phyloP scores from a whole-genome alignment of 345 rosid genomes.

The Acer yangbiense region DNA sequence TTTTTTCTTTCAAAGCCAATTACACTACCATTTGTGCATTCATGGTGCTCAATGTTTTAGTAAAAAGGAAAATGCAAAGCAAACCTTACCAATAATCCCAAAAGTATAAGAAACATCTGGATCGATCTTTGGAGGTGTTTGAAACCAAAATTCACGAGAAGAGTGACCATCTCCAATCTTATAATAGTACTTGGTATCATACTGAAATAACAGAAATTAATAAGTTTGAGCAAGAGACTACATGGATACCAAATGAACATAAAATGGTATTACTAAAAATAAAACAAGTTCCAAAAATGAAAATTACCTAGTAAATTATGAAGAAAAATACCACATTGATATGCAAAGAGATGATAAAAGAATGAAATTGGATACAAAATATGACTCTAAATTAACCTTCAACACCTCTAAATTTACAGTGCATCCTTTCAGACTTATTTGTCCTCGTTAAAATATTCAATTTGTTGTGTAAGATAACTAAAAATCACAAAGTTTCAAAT shows the following conservation, averaged over 20 bases:
- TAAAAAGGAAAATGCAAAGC: not conserved
- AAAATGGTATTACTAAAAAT: not conserved
- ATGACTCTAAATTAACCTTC: not conserved
- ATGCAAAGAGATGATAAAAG: not conserved
- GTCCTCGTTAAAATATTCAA: no score
- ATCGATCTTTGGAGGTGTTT: conserved; percentile 43
- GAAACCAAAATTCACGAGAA: conserved; percentile 44
- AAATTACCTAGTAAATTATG: not conserved
- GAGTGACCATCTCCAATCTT: conserved; percentile 33
- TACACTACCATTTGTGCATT: not conserved
- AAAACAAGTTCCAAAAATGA: not conserved
- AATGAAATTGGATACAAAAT: not conserved
- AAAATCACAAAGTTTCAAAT: not conserved
- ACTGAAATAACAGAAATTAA: conserved; percentile 24
- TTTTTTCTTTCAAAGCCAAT: not conserved
- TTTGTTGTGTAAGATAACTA: no score
- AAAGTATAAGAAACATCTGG: conserved; percentile 48
- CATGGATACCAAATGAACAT: not conserved
- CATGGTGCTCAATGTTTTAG: not conserved
- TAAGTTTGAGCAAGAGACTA: not conserved
- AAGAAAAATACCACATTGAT: not conserved
- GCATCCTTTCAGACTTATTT: not conserved
- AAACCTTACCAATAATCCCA: conserved; percentile 42
- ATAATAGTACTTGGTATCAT: conserved; percentile 46
- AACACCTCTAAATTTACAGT: no score